Evolutionary conservation across 768 basidiomycete genomes (phyloP).

Genomic region (Collybiopsis luxurians): DNA sequence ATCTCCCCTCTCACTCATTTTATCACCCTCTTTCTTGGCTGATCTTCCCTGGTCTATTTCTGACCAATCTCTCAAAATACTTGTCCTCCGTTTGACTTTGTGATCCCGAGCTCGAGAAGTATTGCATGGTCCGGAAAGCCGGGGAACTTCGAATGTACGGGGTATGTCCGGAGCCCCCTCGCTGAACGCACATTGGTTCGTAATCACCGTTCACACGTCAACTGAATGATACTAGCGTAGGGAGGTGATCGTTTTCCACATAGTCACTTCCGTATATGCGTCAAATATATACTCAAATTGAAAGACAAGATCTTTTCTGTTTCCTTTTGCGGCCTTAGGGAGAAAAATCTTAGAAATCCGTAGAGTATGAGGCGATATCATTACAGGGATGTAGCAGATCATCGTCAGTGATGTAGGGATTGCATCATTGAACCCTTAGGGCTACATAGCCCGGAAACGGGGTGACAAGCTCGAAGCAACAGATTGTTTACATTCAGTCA

Average conservation of each 20-base stretch:
- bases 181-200: neutral
- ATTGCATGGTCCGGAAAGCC: neutral
- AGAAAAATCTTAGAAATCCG: too few relatives aligned
- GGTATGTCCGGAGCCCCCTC: neutral
- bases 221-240: neutral
- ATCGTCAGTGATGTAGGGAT: too few relatives aligned
- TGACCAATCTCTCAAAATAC: neutral
- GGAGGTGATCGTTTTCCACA: neutral
- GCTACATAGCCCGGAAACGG: too few relatives aligned
- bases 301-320: too few relatives aligned
- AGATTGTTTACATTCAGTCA: too few relatives aligned
- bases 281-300: too few relatives aligned
- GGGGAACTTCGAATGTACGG: neutral
- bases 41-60: neutral
- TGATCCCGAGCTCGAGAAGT: constrained; percentile 2
- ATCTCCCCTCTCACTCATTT: neutral
- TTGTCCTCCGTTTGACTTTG: neutral
- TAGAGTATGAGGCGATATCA: too few relatives aligned
- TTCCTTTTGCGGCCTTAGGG: too few relatives aligned
- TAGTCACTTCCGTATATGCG: too few relatives aligned
- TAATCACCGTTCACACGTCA: constrained; percentile 8
- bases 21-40: neutral
- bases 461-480: too few relatives aligned
- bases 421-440: too few relatives aligned
- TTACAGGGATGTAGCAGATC: too few relatives aligned